Evolutionary conservation across 306 rosid genomes (phyloP), one percentile per base, ranked within the genome.

Genomic region (Canavalia gladiata): DNA sequence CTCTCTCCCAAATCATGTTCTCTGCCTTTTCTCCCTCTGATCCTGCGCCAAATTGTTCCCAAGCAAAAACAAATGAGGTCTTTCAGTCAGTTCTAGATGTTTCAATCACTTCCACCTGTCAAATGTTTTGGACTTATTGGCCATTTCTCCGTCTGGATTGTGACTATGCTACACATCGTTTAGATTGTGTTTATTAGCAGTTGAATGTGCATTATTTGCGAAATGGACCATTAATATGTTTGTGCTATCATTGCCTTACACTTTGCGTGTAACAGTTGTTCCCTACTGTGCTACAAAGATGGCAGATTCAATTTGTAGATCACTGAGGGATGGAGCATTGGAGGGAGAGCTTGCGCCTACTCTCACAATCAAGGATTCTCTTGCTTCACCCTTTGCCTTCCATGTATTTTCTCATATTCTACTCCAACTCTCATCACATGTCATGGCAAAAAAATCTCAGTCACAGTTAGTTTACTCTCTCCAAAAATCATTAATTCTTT

Each of bases 281-380:
- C 46, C 12, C 33, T 29, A 46, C 41, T 2, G 68, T 80, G 4
- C 60, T 28, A 30, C 72, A 37, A 49, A n/a, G 62, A 94, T 95
- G 98, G 90, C 92, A 12, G 95, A 95, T 65, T 90, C 92, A 51
- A 84, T 95, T 78, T 87, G 89, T 74, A 87, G 95, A 84, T 80
- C 88, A 25, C 88, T 95, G 31, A 83, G 97, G 25, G 99, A 91
- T 60, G 97, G 99, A 12, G 92, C 85, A 1, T 84, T 90, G 46
- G 93, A 91, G 86, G 99, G 97, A 63, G 99, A 95, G 83, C 97
- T 86, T 37, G 94, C 99, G 0, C 91, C 95, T 0, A 83, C 94
- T 82, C 93, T 95, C 81, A 87, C 95, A 8, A 88, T 95, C 56
- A 93, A 87, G 83, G 98, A 93, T 87, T 80, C 89, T 43, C 75